Evolutionary conservation across 2,329 filamentous ascomycete species (phyloP), one percentile per base, ranked within the genome.

Genomic region (Orbilia ellipsospora): DNA sequence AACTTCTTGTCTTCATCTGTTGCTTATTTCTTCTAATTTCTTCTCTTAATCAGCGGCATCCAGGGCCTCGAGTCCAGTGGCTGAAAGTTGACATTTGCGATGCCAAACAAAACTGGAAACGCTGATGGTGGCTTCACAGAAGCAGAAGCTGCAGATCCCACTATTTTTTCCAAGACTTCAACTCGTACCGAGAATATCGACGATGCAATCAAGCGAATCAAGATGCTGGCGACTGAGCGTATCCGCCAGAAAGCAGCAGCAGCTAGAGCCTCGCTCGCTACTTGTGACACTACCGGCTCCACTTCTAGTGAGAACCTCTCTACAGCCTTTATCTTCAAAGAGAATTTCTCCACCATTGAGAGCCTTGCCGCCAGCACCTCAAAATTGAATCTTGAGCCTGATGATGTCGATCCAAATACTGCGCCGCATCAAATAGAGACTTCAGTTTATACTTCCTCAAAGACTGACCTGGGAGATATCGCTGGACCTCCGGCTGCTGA

Each of bases 201-300:
- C 2, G 72, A 75, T 18, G 59, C 64, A n/a, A 69, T 75, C 10
- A 52, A 59, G 40, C 52, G 63, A n/a, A 75, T 75, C 55, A 75
- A 75, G 36, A 18, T 50, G n/a, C 65, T 75, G 59, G 72, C 72
- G 16, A 65, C 64, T 2, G 59, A 69, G 48, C 64, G 72, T 55
- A n/a, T 75, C n/a, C 72, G 72, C 26, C 57, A 75, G 18, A 64
- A 65, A 23, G 45, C 72, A 1, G 51, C 48, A 36, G 70, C 70
- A 40, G 28, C 51, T 45, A 61, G 70, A 59, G 63, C 57, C 28
- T 40, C 63, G 0, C 56, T 57, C 8, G 16, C 61, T 6, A 36
- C 15, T 28, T n/a, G 28, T 15, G 48, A 45, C 12, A n/a, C 12
- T 23, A 28, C 2, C 12, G 26, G 26, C 52, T 18, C 48, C 16